Base-by-base conservation (phyloP, 495 filamentous ascomycete genomes). In the Penicillium steckii region DNA sequence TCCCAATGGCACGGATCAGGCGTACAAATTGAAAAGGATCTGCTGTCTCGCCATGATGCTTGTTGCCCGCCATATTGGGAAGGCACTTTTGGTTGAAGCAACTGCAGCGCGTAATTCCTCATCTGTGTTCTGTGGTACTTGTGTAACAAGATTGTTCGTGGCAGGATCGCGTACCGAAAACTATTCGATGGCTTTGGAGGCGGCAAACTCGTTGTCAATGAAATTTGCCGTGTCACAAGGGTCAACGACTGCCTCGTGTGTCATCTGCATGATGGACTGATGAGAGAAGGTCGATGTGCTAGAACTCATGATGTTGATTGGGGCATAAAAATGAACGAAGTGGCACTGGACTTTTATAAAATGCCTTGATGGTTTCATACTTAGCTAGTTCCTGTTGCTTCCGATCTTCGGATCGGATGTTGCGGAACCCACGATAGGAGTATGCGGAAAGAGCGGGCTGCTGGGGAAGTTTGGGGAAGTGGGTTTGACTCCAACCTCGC, bases 1-100 rank as follows among this genome's bases (percentile, higher is more conserved):
- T 99, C 93, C 95, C 93, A 97, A 74, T 84, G 63, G 91, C 85
- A 35, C 93, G 82, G 69, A 99, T 95, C 65, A 99, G 74, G 42
- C 75, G 80, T 26, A 92, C 89, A 64, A 91, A 96, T 89, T 93
- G 81, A 99, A 99, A 84, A 99, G 93, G 71, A 97, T 89, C 76
- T 95, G 89, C 76, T 99, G 94, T 44, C 86, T 81, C 44, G 85
- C 77, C 57, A 99, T 83, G 46, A 97, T 78, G 68, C 87, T 93
- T n/a, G 86, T 96, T 30, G 84, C 79, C 57, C 80, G 84, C 94
- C 94, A 99, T 48, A 78, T 77, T 48, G 89, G 88, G 71, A 96
- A 99, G 4, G 94, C 94, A 74, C 86, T 88, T 76, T 91, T 68
- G 26, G 94, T 94, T 57, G 88, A 91, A 54, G 85, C 83, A 35